phyloP scores from a whole-genome alignment of 176 grass and related monocot genomes.

The Oryza brachyantha region DNA sequence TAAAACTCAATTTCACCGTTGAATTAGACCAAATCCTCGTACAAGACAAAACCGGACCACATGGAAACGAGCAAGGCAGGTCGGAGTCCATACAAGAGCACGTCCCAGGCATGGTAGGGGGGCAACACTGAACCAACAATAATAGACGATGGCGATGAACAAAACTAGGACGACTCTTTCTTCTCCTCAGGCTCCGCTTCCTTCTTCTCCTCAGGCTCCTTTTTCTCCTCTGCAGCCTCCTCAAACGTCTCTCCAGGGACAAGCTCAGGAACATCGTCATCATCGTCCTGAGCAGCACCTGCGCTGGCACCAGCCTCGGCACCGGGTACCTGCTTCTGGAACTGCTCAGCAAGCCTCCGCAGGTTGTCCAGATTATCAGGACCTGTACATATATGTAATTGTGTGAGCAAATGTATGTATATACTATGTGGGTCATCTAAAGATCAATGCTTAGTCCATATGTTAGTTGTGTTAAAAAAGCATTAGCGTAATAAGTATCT shows the following conservation, averaged over 20 bases:
- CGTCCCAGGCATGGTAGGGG: conserved; percentile 26
- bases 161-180: conserved; percentile 44
- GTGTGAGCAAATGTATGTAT: neutral
- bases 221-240: conserved; percentile 49
- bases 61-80: conserved; percentile 11
- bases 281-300: conserved; percentile 40
- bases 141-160: conserved; percentile 2
- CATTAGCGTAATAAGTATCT: neutral
- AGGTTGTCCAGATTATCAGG: conserved; percentile 73
- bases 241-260: conserved; percentile 74
- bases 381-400: conserved; percentile 26
- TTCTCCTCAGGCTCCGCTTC: conserved; percentile 34
- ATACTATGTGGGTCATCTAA: neutral
- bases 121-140: conserved; percentile 29
- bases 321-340: conserved; percentile 50
- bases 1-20: conserved; percentile 33
- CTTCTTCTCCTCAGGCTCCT: conserved; percentile 46
- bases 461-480: neutral
- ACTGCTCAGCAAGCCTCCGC: conserved; percentile 59
- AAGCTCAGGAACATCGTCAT: conserved; percentile 75
- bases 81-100: conserved; percentile 26
- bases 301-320: conserved; percentile 18
- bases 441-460: neutral
- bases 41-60: conserved; percentile 32
- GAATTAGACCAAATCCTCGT: conserved; percentile 19